Evolutionary conservation across 2,329 filamentous ascomycete species (phyloP), one percentile per base, ranked within the genome.

Genomic region (Talaromyces amestolkiae): DNA sequence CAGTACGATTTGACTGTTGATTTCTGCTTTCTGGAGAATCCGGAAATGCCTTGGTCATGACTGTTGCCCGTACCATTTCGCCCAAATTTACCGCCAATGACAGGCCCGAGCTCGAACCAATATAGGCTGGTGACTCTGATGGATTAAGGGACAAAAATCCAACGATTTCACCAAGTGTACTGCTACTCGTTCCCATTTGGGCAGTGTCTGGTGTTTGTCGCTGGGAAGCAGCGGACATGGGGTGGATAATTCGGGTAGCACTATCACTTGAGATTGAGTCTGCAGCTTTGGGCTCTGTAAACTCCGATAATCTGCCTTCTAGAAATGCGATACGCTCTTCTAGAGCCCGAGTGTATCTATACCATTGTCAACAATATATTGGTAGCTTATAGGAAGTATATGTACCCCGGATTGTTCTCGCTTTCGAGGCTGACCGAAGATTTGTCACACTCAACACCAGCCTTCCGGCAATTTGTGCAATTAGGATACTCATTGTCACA

Each of bases 21-120:
- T 58, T n/a, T 6, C 24, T 43, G 27, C 22, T 35, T 13, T 10
- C 65, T 37, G 71, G 69, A 61, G 72, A 72, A 15, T 70, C 70
- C 1, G 73, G 71, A 17, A 84, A 72, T 1, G 82, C 80, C 67
- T 84, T 84, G 58, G 83, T 83, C 83, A 82, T 84, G 1, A 84
- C 82, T 19, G 82, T 84, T 0, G 82, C 81, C 68, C 84, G 82
- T 9, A 84, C 82, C 81, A 85, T 84, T 60, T 83, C 81, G 24
- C 82, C 81, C 8, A 85, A 74, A 67, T 84, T 82, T 9, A 81
- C 75, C 5, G 83, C 83, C 53, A 85, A 69, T 15, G 81, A 79
- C 37, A 84, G 76, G 9, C 82, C 82, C 11, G 81, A 83, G 22
- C 82, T 83, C 9, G 81, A 79, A 27, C 81, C 81, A 27, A 84